Conservation (phyloP, 192 early-diverging fungal species). For the Funneliformis mosseae region DNA sequence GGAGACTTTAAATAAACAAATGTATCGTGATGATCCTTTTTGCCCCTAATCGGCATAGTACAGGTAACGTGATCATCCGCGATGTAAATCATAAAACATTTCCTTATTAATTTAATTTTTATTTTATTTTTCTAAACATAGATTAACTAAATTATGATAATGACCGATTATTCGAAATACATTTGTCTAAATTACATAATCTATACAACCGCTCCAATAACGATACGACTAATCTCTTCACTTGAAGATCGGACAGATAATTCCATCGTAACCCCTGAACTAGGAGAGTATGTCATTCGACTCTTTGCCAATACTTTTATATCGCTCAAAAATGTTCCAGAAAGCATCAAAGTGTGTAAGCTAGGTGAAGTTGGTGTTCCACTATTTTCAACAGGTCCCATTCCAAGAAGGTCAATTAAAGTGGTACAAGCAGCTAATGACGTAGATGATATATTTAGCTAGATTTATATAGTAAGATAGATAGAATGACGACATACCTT, state of each 20-base stretch:
- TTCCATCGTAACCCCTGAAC: constrained; percentile 90
- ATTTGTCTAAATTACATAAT: not conserved
- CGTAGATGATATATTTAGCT: not conserved
- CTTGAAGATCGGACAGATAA: constrained; percentile 78
- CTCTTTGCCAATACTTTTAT: constrained; percentile 73
- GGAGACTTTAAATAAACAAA: no score
- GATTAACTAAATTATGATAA: no score
- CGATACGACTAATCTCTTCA: constrained; percentile 64
- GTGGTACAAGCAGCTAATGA: constrained; percentile 62
- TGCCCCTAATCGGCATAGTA: no score
- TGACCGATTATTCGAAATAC: not conserved
- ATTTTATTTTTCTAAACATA: no score
- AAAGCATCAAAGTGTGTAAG: constrained; percentile 84
- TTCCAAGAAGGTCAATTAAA: constrained; percentile 81
- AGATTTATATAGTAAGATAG: no score
- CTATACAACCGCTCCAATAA: constrained; percentile 82
- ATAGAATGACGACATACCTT: constrained; percentile 50
- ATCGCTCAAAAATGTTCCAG: constrained; percentile 87
- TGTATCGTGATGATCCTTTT: no score
- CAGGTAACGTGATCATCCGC: no score
- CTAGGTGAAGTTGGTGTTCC: constrained; percentile 67
- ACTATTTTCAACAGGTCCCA: constrained; percentile 80
- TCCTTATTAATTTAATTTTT: no score
- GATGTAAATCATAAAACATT: no score
- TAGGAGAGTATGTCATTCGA: constrained; percentile 85